Evolutionary conservation across 805 yeast genomes (phyloP).

Genomic region (Candida chilensis): DNA sequence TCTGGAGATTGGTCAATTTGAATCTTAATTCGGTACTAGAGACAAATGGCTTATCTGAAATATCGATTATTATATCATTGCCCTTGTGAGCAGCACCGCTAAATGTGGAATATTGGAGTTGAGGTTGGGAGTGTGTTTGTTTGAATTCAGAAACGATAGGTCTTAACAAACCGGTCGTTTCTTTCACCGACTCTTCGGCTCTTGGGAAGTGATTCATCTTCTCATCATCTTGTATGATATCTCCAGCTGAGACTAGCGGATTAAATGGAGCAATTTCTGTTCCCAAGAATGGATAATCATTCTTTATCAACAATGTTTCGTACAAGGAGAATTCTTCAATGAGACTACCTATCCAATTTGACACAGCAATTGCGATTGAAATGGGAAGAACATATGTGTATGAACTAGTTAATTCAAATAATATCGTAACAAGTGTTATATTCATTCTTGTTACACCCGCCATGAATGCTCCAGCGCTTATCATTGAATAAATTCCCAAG

Average conservation of each 20-base stretch:
- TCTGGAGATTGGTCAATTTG: slow-evolving; percentile 26
- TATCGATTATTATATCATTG: slow-evolving; percentile 17
- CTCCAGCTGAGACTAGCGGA: slow-evolving; percentile 18
- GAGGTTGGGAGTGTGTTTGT: no score
- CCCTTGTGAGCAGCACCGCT: slow-evolving; percentile 1
- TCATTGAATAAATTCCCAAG: slow-evolving; percentile 43
- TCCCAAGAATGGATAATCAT: slow-evolving; percentile 46
- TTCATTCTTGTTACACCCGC: slow-evolving; percentile 51
- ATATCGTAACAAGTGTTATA: slow-evolving; percentile 38
- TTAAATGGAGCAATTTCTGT: slow-evolving; percentile 24
- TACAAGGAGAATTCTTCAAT: slow-evolving; percentile 43
- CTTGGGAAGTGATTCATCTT: slow-evolving; percentile 3
- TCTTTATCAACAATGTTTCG: slow-evolving; percentile 33
- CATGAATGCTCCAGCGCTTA: slow-evolving; percentile 49
- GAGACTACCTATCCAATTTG: slow-evolving; percentile 46
- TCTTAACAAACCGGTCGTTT: not conserved
- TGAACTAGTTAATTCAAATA: slow-evolving; percentile 47
- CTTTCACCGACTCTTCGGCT: slow-evolving; percentile 4
- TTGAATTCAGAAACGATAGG: not conserved
- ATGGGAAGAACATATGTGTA: slow-evolving; percentile 50
- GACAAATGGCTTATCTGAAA: slow-evolving; percentile 22
- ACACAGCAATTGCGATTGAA: slow-evolving; percentile 44
- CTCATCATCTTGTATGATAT: slow-evolving; percentile 19
- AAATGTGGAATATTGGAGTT: no score
- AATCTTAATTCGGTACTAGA: slow-evolving; percentile 18